These are phyloP conservation scores for Rhizopus arrhizus DNA, from an alignment of 371 early-diverging fungal species.

Conservation along the genomic window DNA sequence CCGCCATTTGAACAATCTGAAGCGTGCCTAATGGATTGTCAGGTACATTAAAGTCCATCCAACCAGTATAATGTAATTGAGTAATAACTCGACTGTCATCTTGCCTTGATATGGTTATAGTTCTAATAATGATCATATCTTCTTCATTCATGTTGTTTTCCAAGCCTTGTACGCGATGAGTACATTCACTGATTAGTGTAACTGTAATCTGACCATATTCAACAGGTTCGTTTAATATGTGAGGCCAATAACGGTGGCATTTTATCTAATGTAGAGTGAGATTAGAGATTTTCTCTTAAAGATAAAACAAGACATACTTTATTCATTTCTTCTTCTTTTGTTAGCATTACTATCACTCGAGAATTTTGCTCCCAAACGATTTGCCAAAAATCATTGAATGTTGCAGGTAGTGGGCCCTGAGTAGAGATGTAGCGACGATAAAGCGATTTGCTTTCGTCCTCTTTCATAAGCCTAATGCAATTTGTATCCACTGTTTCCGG, in stretches of 20 bases:
- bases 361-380: constrained; percentile 85
- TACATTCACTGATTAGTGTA: constrained; percentile 25
- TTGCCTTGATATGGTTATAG: constrained; percentile 17
- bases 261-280: constrained; percentile 51
- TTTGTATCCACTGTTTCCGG: constrained; percentile 28
- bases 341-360: constrained; percentile 86
- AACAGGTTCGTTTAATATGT: constrained; percentile 55
- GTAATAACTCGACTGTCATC: constrained; percentile 42
- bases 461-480: constrained; percentile 27
- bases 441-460: constrained; percentile 18
- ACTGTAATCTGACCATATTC: constrained; percentile 48
- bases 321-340: constrained; percentile 81
- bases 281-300: constrained; percentile 3
- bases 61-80: constrained; percentile 83
- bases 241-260: constrained; percentile 82
- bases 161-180: constrained; percentile 23
- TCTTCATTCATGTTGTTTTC: constrained; percentile 22
- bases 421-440: constrained; percentile 76
- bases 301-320: constrained; percentile 36
- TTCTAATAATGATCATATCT: constrained; percentile 36
- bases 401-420: constrained; percentile 85
- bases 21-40: constrained; percentile 64
- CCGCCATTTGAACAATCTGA: constrained; percentile 64
- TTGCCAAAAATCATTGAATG: constrained; percentile 88
- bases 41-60: constrained; percentile 90